phyloP scores from a whole-genome alignment of 805 yeast species.

The Kluyveromyces siamensis region DNA sequence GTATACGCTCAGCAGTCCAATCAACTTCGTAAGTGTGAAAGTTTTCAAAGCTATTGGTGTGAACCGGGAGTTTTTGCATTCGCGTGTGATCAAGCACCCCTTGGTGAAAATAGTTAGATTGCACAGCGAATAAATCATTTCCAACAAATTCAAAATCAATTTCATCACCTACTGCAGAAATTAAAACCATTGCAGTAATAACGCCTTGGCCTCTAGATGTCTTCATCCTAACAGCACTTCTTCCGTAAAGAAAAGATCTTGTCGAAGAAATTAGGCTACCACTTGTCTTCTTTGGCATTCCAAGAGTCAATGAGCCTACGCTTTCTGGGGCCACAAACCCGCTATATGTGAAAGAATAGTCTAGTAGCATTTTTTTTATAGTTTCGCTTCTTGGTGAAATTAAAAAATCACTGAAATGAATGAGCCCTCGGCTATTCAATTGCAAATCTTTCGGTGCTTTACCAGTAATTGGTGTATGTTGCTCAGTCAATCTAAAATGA shows the following conservation, averaged over 20 bases:
- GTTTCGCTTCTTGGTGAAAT: constrained; percentile 29
- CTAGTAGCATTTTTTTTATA: constrained; percentile 51
- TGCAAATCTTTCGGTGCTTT: constrained; percentile 2
- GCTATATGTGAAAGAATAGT: constrained; percentile 56
- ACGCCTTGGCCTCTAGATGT: constrained; percentile 75
- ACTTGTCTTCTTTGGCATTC: constrained; percentile 67
- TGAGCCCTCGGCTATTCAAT: constrained; percentile 15
- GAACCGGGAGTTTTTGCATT: constrained; percentile 21
- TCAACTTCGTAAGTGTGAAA: constrained; percentile 73
- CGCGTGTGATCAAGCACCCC: constrained; percentile 66
- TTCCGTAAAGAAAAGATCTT: constrained; percentile 78
- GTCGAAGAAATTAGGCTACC: constrained; percentile 79
- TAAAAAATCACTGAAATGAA: constrained; percentile 21
- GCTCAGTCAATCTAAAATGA: background rate
- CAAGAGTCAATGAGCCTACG: constrained; percentile 27
- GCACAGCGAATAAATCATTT: constrained; percentile 51
- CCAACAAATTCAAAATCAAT: constrained; percentile 87
- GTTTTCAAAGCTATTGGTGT: constrained; percentile 47
- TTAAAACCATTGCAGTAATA: constrained; percentile 70
- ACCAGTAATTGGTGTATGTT: background rate
- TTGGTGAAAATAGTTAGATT: constrained; percentile 73
- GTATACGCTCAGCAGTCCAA: constrained; percentile 65
- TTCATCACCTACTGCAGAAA: constrained; percentile 85
- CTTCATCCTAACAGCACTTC: constrained; percentile 55
- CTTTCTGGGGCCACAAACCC: constrained; percentile 47